These are phyloP conservation scores for Huntiella abstrusa DNA, from an alignment of 2,329 filamentous ascomycete genomes.

Conservation along the genomic window DNA sequence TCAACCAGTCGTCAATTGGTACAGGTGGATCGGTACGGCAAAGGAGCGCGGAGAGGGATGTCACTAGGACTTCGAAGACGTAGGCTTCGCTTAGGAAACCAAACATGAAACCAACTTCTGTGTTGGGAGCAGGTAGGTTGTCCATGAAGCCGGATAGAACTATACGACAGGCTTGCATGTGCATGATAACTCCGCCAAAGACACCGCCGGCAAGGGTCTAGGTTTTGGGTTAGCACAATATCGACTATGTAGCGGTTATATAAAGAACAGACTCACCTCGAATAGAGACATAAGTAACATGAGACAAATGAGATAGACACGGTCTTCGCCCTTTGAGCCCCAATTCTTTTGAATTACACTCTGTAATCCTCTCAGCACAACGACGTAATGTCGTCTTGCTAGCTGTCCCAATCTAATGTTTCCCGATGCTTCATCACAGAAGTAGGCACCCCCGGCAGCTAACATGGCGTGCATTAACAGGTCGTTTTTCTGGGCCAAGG, in stretches of 20 bases:
- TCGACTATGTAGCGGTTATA: background rate
- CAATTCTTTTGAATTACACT: constrained; percentile 2
- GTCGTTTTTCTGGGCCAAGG: constrained; percentile 6
- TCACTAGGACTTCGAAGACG: constrained; percentile 3
- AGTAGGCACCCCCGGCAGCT: constrained; percentile 9
- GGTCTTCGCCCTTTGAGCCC: constrained; percentile 2
- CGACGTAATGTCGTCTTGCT: constrained; percentile 5
- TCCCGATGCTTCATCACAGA: constrained; percentile 5
- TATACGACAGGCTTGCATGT: constrained; percentile 8
- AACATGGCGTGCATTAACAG: constrained; percentile 10
- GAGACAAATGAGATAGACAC: constrained; percentile 6
- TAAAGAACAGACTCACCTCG: constrained; percentile 7
- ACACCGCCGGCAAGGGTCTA: constrained; percentile 7
- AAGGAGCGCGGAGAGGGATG: constrained; percentile 4
- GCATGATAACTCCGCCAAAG: constrained; percentile 8
- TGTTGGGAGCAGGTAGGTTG: background rate
- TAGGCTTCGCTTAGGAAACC: constrained; percentile 11
- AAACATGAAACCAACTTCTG: constrained; percentile 7
- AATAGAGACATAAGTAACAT: constrained; percentile 9
- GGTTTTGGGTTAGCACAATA: background rate
- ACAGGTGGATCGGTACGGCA: constrained; percentile 1
- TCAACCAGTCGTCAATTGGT: constrained; percentile 9
- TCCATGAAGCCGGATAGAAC: constrained; percentile 2
- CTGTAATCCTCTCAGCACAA: constrained; percentile 4
- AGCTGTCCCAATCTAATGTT: constrained; percentile 5